These are phyloP conservation scores for Inosperma sp. DNA, from an alignment of 768 basidiomycete genomes.

Conservation along the genomic window DNA sequence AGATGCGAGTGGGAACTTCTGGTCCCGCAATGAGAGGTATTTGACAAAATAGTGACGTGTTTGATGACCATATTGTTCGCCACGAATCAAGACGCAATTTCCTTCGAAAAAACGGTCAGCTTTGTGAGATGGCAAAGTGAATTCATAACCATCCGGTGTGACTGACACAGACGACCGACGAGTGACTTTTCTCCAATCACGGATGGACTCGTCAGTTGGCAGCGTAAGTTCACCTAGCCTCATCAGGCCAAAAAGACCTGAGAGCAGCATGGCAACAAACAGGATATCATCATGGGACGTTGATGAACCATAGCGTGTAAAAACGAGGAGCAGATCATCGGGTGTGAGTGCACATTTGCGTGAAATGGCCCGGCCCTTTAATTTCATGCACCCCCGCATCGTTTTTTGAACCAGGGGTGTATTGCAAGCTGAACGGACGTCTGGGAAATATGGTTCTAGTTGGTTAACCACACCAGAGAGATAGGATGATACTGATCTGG, in stretches of 20 bases:
- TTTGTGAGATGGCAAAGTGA: conserved; percentile 16
- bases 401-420: not conserved
- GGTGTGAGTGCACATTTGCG: not conserved
- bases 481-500: conserved; percentile 32
- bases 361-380: not conserved
- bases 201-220: too few species aligned
- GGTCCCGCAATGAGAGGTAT: not conserved
- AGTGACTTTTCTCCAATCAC: too few species aligned
- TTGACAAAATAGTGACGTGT: not conserved
- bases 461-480: too few species aligned
- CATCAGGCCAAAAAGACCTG: too few species aligned
- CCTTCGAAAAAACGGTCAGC: conserved; percentile 19
- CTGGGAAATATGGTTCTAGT: too few species aligned
- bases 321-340: not conserved
- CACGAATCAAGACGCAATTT: conserved; percentile 12
- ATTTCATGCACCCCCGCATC: not conserved
- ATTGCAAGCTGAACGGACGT: conserved; percentile 18
- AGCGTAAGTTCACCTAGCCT: too few species aligned
- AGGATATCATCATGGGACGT: not conserved
- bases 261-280: not conserved
- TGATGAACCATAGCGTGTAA: not conserved
- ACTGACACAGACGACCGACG: not conserved
- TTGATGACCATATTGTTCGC: not conserved
- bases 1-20: not conserved
- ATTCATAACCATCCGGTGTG: not conserved